Evolutionary conservation across 169 alveolate species (phyloP).

Genomic region (Cryptosporidium tyzzeri): DNA sequence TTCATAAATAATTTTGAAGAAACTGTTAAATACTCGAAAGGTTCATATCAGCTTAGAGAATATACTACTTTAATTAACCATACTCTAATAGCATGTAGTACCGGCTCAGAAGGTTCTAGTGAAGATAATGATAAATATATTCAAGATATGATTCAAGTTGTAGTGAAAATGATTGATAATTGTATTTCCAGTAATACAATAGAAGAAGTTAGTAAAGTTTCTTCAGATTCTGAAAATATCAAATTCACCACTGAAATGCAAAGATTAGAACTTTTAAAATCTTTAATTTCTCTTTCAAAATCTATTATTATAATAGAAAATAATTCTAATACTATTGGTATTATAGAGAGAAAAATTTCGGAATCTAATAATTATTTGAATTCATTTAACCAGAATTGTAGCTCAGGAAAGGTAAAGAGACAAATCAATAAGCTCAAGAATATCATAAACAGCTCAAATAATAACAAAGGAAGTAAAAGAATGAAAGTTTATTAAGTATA

Average conservation of each 20-base stretch:
- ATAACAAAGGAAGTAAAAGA: constrained; percentile 8
- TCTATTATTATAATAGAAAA: constrained; percentile 1
- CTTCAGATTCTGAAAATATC: constrained; percentile 12
- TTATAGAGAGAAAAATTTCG: constrained; percentile 1
- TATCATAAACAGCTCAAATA: constrained; percentile 19
- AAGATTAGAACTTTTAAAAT: constrained; percentile 27
- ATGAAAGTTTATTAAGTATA: not conserved
- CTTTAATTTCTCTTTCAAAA: constrained; percentile 34
- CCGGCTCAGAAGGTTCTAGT: not conserved
- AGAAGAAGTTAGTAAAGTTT: not conserved
- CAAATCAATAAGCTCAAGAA: constrained; percentile 53
- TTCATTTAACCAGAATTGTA: constrained; percentile 10
- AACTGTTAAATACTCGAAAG: constrained; percentile 17
- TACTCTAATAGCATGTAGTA: constrained; percentile 4
- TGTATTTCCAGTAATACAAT: not conserved
- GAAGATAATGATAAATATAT: not conserved
- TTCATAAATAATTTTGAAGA: constrained; percentile 25
- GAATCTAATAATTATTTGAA: constrained; percentile 35
- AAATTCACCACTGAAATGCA: constrained; percentile 54
- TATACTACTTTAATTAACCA: constrained; percentile 34
- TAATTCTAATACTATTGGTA: not conserved
- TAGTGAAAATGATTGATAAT: constrained; percentile 22
- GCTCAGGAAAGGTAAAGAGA: constrained; percentile 56
- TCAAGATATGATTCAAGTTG: constrained; percentile 9
- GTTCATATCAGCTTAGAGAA: constrained; percentile 66